Evolutionary conservation across 352 stramenopile species (phyloP).

Genomic region (Globisporangium lucens): DNA sequence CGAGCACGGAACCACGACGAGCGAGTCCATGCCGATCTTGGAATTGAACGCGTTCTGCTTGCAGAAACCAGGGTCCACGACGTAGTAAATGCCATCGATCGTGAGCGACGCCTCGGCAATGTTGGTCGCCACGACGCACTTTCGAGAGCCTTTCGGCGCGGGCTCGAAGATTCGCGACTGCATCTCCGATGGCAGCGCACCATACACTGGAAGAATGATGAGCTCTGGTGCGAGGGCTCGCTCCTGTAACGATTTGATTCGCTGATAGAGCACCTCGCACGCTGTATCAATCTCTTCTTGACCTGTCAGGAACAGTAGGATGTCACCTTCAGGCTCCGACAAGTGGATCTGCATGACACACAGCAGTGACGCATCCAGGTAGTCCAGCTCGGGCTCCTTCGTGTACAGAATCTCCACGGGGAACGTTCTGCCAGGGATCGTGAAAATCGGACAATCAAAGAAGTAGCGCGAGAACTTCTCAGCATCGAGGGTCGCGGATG

Average conservation of each 20-base stretch:
- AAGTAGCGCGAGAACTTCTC: conserved; percentile 99
- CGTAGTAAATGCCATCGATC: conserved; percentile 97
- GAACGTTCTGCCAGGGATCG: conserved; percentile 97
- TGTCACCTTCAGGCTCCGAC: conserved; percentile 96
- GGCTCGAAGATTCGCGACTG: conserved; percentile 99
- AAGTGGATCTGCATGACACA: conserved; percentile 99
- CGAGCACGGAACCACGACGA: conserved; percentile 98
- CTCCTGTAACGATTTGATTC: conserved; percentile 96
- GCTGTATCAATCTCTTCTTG: conserved; percentile 99
- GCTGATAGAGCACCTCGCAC: conserved; percentile 96
- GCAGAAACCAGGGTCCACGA: conserved; percentile 93
- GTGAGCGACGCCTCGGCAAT: conserved; percentile 99
- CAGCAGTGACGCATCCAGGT: conserved; percentile 96
- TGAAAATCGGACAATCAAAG: conserved; percentile 98
- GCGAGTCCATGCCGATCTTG: conserved; percentile 98
- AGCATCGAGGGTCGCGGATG: conserved; percentile 95
- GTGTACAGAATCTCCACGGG: conserved; percentile 98
- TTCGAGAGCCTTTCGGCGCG: conserved; percentile 92
- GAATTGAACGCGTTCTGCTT: conserved; percentile 99
- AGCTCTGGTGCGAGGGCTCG: conserved; percentile 94
- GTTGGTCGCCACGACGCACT: conserved; percentile 99
- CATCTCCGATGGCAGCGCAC: conserved; percentile 97
- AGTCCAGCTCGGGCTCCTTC: conserved; percentile 98
- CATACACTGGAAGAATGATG: conserved; percentile 98
- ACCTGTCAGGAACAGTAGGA: conserved; percentile 98